Evolutionary conservation across 805 yeast genomes (phyloP).

Genomic region (Ogataea angusta): DNA sequence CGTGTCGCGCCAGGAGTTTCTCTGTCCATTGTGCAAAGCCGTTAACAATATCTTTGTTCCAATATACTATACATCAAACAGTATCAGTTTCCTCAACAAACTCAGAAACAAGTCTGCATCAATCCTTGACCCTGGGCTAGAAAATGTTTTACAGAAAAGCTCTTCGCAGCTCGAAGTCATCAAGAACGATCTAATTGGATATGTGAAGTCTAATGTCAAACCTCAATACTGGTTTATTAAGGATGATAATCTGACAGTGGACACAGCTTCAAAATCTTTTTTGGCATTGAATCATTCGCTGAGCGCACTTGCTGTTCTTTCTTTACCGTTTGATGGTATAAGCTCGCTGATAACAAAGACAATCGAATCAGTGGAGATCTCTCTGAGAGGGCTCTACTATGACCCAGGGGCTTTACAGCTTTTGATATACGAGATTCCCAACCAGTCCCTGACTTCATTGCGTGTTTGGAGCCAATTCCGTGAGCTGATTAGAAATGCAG

Average conservation of each 20-base stretch:
- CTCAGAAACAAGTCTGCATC: constrained; percentile 11
- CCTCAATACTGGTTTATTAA: constrained; percentile 30
- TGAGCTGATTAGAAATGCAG: constrained; percentile 30
- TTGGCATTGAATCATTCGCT: constrained; percentile 26
- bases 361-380: constrained; percentile 62
- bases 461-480: constrained; percentile 41
- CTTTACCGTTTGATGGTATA: constrained; percentile 33
- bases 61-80: constrained; percentile 54
- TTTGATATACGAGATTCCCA: constrained; percentile 55
- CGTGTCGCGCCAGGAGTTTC: constrained; percentile 63
- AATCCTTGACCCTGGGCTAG: constrained; percentile 14
- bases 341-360: constrained; percentile 45
- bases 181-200: constrained; percentile 20
- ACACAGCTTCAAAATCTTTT: constrained; percentile 21
- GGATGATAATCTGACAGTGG: constrained; percentile 17
- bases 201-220: constrained; percentile 22
- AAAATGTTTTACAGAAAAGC: constrained; percentile 6
- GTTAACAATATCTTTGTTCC: constrained; percentile 84
- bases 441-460: constrained; percentile 57
- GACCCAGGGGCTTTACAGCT: constrained; percentile 31
- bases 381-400: constrained; percentile 51
- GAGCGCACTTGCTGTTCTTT: constrained; percentile 20
- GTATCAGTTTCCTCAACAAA: constrained; percentile 19
- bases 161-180: constrained; percentile 13
- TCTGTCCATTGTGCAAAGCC: constrained; percentile 90